Percentiles rank a stretch among this genome's conserved stretches.
These are phyloP conservation scores for Inga laurina DNA, from an alignment of 306 rosid species.

Conservation along the genomic window DNA sequence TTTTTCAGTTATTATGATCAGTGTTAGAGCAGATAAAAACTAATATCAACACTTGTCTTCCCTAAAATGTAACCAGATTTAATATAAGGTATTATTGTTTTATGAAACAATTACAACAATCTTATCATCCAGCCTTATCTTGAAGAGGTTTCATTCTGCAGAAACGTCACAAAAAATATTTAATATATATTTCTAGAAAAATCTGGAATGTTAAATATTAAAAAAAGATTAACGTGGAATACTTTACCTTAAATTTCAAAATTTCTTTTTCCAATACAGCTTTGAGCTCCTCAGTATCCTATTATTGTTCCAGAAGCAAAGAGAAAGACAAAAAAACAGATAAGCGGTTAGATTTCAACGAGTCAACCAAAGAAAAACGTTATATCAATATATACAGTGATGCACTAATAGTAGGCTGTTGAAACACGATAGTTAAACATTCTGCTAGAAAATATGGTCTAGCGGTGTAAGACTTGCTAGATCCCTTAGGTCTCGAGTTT, in stretches of 20 bases:
- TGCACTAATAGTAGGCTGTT: conserved; percentile 14
- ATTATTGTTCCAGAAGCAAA: conserved; percentile 37
- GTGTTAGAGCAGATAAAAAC: not conserved
- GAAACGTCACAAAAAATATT: conserved; percentile 12
- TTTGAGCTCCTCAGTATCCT: conserved; percentile 96
- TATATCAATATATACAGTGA: not conserved
- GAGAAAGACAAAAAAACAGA: not conserved
- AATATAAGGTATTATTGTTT: not conserved
- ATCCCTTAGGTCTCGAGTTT: too few species aligned
- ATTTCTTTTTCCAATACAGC: conserved; percentile 71
- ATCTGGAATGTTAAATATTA: conserved; percentile 4
- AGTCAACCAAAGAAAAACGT: not conserved
- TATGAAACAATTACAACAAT: not conserved
- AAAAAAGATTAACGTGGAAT: conserved; percentile 25
- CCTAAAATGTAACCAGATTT: not conserved
- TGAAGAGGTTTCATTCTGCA: conserved; percentile 6
- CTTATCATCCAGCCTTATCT: conserved; percentile 14
- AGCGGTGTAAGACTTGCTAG: too few species aligned
- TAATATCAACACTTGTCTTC: not conserved
- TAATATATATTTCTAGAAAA: conserved; percentile 22
- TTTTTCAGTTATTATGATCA: not conserved
- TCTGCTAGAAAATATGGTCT: not conserved
- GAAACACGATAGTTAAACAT: conserved; percentile 17
- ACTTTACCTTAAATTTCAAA: conserved; percentile 60
- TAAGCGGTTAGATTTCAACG: not conserved